phyloP scores from a whole-genome alignment of 2,329 filamentous ascomycete genomes.

The Colletotrichum abscissum region DNA sequence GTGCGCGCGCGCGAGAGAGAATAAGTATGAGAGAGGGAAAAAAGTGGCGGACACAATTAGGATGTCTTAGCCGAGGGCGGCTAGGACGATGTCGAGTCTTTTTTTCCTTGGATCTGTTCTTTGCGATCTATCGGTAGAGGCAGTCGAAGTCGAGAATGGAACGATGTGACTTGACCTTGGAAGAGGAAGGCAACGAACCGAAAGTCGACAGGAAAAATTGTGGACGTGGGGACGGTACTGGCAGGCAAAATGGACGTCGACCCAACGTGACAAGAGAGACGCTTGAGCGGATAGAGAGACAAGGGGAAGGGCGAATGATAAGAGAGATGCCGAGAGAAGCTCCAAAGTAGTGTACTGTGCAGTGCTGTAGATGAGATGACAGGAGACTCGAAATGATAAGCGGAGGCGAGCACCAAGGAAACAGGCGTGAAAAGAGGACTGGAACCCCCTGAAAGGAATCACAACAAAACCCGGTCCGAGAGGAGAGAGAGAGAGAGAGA shows the following conservation, averaged over 20 bases:
- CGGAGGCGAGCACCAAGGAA: slow-evolving; percentile 35
- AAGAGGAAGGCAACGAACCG: slow-evolving; percentile 21
- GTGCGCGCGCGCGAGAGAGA: neutral
- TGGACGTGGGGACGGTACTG: slow-evolving; percentile 34
- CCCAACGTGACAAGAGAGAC: slow-evolving; percentile 34
- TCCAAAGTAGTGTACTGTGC: slow-evolving; percentile 31
- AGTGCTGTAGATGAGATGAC: slow-evolving; percentile 22
- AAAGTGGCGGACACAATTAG: slow-evolving; percentile 6
- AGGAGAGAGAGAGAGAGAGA: slow-evolving; percentile 4
- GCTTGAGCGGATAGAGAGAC: slow-evolving; percentile 35
- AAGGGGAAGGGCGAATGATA: slow-evolving; percentile 36
- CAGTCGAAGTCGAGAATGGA: slow-evolving; percentile 1
- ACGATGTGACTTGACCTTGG: slow-evolving; percentile 22
- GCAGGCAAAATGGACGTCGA: slow-evolving; percentile 35
- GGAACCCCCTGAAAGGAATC: slow-evolving; percentile 36
- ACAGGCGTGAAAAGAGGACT: slow-evolving; percentile 37
- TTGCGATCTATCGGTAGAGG: slow-evolving; percentile 12
- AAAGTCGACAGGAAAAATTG: slow-evolving; percentile 35
- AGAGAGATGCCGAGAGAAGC: slow-evolving; percentile 35
- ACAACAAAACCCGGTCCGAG: slow-evolving; percentile 35
- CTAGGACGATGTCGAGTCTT: slow-evolving; percentile 21
- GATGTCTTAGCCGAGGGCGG: slow-evolving; percentile 5
- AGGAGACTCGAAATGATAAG: slow-evolving; percentile 31
- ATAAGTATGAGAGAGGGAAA: slow-evolving; percentile 2
- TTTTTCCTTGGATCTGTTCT: neutral